A percentile compares a stretch with the other conserved stretches of the same genome.
Conservation (phyloP, 2,329 filamentous ascomycete species). For the Metarhizium anisopliae region DNA sequence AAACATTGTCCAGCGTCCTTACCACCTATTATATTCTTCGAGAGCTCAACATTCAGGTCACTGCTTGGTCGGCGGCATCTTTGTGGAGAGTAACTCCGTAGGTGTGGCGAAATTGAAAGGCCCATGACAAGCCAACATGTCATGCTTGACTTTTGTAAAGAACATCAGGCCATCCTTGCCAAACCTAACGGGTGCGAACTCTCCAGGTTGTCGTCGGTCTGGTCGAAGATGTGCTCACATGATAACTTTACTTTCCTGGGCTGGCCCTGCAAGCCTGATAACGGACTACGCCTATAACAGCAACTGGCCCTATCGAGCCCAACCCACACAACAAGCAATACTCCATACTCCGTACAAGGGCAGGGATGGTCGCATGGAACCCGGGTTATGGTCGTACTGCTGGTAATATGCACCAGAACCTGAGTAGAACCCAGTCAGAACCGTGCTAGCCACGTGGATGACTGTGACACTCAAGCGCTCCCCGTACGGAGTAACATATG, state of each 20-base stretch:
- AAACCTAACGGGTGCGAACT: too few relatives aligned
- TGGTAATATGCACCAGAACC: not conserved
- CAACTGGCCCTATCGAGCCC: constrained; percentile 28
- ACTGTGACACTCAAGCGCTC: not conserved
- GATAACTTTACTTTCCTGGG: not conserved
- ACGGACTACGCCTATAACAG: not conserved
- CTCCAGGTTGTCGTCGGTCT: not conserved
- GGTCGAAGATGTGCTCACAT: not conserved
- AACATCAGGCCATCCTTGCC: too few relatives aligned
- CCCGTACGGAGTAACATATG: not conserved
- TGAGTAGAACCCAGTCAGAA: not conserved
- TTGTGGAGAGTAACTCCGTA: not conserved
- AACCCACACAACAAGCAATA: constrained; percentile 35
- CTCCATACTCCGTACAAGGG: not conserved
- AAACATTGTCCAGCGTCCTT: too few relatives aligned
- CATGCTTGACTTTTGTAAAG: not conserved
- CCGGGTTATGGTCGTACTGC: constrained; percentile 35
- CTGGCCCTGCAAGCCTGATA: not conserved
- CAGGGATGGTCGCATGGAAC: constrained; percentile 52
- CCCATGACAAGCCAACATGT: too few relatives aligned
- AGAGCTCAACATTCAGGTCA: not conserved
- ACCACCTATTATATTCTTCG: not conserved
- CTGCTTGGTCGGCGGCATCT: not conserved
- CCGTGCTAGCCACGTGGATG: constrained; percentile 4
- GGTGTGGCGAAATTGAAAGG: too few relatives aligned